Base-by-base conservation (phyloP, 257 asterid species). In the Nicotiana noctiflora region DNA sequence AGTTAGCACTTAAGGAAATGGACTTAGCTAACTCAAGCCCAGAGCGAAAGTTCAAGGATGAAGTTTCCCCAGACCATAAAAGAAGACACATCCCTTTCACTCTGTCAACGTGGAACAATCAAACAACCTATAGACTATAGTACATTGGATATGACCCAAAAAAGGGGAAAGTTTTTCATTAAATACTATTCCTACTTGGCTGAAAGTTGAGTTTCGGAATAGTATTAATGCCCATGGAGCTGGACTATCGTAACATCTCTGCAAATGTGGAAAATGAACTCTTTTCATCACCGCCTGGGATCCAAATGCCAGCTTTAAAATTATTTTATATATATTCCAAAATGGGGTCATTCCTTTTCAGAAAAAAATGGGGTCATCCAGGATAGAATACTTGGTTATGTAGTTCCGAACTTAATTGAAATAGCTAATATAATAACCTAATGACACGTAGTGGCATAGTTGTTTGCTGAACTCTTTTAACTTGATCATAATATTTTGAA, bases 401-500 rank as follows among this genome's bases (percentile, higher is more conserved):
- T 70, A 40, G 60, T 72, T 72, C 60, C 23, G 25, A 18, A 67
- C 11, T 37, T 34, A 8, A 57, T 9, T n/a, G 19, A 37, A 11
- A 37, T 67, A 18, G 76, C 53, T 10, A 13, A 49, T 59, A 59
- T 59, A 3, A 59, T 59, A 3, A 59, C 29, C 64, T 59, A 19
- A 12, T 21, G 78, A 70, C 46, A 46, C 46, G 23, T 72, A 21
- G 37, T 23, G 77, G 32, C 7, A 13, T 23, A 46, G 23, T 14
- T 72, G 78, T 72, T 64, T 72, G 60, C 61, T 72, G 78, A 46
- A 72, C 60, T 72, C 77, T 72, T 44, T 46, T 14, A 4, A 23
- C 19, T 1, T 14, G 1, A 72, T 46, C 60, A 4, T 72, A 70
- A 19, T 40, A 40, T 70, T 44, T 21, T 44, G 34, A 70, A 68